Conservation (phyloP, 2,329 filamentous ascomycete species). For the Pyrenochaeta sp. region DNA sequence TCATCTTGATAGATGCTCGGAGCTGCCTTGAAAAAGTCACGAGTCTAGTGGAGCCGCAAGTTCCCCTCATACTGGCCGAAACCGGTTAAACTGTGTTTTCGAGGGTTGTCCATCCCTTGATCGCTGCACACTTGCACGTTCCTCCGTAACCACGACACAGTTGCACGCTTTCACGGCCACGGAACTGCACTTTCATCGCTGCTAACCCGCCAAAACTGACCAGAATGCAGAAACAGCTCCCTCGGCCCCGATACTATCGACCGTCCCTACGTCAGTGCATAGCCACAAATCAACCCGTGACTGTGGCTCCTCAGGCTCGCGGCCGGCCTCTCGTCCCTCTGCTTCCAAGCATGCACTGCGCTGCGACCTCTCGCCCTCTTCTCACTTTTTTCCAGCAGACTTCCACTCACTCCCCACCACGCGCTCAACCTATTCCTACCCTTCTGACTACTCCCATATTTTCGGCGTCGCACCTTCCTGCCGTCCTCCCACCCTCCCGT, state of each 20-base stretch:
- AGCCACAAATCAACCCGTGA: constrained; percentile 35
- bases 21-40: constrained; percentile 14
- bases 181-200: constrained; percentile 30
- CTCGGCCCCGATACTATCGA: constrained; percentile 21
- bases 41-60: constrained; percentile 14
- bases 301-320: constrained; percentile 34
- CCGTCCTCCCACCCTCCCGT: constrained; percentile 9
- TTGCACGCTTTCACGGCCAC: constrained; percentile 23
- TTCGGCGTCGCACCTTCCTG: neutral
- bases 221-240: constrained; percentile 26
- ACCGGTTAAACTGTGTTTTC: constrained; percentile 28
- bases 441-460: constrained; percentile 5
- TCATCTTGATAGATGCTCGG: neutral
- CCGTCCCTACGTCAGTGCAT: constrained; percentile 28
- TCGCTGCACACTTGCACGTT: constrained; percentile 29
- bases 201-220: constrained; percentile 33
- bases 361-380: constrained; percentile 21
- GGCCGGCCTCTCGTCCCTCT: constrained; percentile 28
- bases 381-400: constrained; percentile 14
- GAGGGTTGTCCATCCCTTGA: constrained; percentile 32
- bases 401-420: constrained; percentile 8
- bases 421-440: constrained; percentile 2
- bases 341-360: constrained; percentile 18
- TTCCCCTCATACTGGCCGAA: constrained; percentile 15
- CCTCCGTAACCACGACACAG: constrained; percentile 25